These are phyloP conservation scores for Pseudopithomyces chartarum DNA, from an alignment of 2,329 filamentous ascomycete genomes.

Conservation along the genomic window DNA sequence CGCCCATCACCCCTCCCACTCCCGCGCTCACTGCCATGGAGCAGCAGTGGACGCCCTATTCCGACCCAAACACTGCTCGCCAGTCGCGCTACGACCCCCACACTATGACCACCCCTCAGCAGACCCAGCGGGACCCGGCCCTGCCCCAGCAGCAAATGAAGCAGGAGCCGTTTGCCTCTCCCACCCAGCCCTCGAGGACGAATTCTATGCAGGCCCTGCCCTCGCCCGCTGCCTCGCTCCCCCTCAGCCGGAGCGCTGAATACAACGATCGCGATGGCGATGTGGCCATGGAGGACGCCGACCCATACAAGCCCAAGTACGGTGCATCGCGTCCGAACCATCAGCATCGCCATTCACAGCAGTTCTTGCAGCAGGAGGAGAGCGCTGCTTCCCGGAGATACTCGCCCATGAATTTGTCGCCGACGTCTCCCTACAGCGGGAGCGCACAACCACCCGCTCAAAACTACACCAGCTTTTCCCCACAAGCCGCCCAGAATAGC, in stretches of 20 bases:
- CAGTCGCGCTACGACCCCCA: conserved; percentile 46
- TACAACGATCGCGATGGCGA: conserved; percentile 52
- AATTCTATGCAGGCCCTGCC: conserved; percentile 43
- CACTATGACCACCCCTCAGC: conserved; percentile 41
- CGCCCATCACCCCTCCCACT: conserved; percentile 15
- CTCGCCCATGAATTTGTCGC: conserved; percentile 93
- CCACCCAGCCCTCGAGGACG: conserved; percentile 42
- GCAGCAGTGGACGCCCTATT: conserved; percentile 46
- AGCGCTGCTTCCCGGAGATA: conserved; percentile 88
- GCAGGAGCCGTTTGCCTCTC: conserved; percentile 43
- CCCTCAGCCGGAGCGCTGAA: conserved; percentile 37
- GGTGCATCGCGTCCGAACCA: conserved; percentile 74
- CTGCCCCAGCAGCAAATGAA: conserved; percentile 39
- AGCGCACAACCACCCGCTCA: conserved; percentile 60
- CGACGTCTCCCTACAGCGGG: conserved; percentile 75
- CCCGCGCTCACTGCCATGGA: conserved; percentile 31
- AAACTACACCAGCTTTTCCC: conserved; percentile 51
- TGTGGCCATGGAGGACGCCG: conserved; percentile 80
- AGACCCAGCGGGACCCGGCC: conserved; percentile 36
- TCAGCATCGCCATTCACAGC: conserved; percentile 75
- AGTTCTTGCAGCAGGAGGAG: conserved; percentile 73
- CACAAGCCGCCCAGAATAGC: conserved; percentile 51
- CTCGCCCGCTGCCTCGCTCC: conserved; percentile 37
- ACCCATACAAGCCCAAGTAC: conserved; percentile 87
- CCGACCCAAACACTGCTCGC: conserved; percentile 41